phyloP scores from a whole-genome alignment of 2,329 filamentous ascomycete species.

The Thelonectria olida region DNA sequence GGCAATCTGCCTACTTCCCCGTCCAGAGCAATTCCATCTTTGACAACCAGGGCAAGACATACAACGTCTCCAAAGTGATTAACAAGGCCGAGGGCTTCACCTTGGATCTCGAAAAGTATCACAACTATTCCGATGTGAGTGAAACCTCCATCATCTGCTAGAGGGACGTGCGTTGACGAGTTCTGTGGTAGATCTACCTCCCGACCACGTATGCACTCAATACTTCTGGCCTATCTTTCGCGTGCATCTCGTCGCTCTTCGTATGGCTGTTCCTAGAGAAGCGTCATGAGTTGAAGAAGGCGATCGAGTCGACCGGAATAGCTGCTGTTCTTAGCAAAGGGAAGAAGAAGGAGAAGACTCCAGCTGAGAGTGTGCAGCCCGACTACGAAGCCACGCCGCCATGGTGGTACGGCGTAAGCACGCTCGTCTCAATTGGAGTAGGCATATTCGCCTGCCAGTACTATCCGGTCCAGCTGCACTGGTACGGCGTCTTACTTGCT shows the following conservation, averaged over 20 bases:
- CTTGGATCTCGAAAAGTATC: constrained; percentile 59
- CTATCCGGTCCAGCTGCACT: constrained; percentile 43
- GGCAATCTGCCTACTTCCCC: constrained; percentile 61
- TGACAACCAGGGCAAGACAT: constrained; percentile 60
- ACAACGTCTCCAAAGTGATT: constrained; percentile 60
- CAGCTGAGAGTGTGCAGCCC: constrained; percentile 19
- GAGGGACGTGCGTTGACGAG: too few relatives aligned
- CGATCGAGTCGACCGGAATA: constrained; percentile 16
- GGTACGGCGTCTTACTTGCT: constrained; percentile 44
- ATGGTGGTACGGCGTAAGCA: constrained; percentile 39
- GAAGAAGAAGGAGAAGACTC: not conserved
- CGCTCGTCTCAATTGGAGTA: constrained; percentile 34
- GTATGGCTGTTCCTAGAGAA: constrained; percentile 45
- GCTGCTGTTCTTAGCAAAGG: not conserved
- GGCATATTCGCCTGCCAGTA: constrained; percentile 43
- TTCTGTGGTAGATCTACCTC: constrained; percentile 49
- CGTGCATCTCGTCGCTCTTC: constrained; percentile 54
- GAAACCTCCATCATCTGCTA: too few relatives aligned
- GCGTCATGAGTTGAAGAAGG: constrained; percentile 32
- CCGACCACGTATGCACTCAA: constrained; percentile 55
- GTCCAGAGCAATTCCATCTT: constrained; percentile 62
- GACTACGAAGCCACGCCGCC: constrained; percentile 31
- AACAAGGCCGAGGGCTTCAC: constrained; percentile 49
- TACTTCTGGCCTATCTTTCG: constrained; percentile 63
- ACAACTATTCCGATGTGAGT: constrained; percentile 58